Evolutionary conservation across 202 grass and related monocot genomes (phyloP), one percentile per base, ranked within the genome.

Genomic region (Musa balbisiana): DNA sequence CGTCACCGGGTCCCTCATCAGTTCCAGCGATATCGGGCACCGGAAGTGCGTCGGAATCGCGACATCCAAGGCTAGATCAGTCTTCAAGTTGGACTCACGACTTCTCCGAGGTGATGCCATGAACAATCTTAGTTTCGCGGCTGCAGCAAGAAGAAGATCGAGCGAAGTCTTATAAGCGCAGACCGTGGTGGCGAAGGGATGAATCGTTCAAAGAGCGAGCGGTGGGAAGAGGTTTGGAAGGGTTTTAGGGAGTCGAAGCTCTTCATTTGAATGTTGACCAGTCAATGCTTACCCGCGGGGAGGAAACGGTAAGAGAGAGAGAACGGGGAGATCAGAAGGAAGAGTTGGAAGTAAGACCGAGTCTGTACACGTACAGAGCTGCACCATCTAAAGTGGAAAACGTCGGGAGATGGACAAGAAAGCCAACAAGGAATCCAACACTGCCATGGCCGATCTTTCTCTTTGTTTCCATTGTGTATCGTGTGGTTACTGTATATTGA

Each of bases 21-120:
- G 82, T 29, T 97, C 93, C 15, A 92, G 80, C 65, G 93, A 97
- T 76, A 97, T 91, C 16, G 93, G 90, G 86, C 93, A 97, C 22
- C 84, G 84, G 80, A 91, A 97, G 75, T 97, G 86, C 62, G 60
- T 68, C 49, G 93, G 93, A 74, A 86, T 85, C 33, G 85, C 81
- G 51, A 93, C 82, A 9, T 78, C 21, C 24, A 88, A 43, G 78
- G 87, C 75, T 8, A 81, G 52, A 20, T 72, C 66, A 12, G 73
- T 50, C 14, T 80, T 87, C 76, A 71, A 78, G 26, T 27, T n/a
- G 16, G 27, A n/a, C 12, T 63, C n/a, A 62, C 73, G 83, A 63
- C 51, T 80, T 74, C 22, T 79, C 79, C 78, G 86, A 15, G 16
- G 0, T n/a, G 27, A 43, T 10, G 53, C 54, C 65, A 53, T 79